Percentiles rank a stretch among this genome's conserved stretches.
Conservation (phyloP, 441 rosid species). For the Croton setiger region DNA sequence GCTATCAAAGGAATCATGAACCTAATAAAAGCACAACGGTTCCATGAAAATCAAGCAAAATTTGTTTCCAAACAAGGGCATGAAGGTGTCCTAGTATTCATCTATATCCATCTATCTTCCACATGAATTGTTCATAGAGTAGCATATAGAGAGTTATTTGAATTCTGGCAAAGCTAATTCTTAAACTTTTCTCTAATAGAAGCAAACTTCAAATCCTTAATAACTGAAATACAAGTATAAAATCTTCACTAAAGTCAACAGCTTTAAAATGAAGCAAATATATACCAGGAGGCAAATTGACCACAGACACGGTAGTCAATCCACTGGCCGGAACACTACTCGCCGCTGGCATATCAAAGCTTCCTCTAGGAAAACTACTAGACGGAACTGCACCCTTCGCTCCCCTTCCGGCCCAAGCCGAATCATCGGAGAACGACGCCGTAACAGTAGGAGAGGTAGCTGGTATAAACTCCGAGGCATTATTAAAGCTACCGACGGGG, state of each 20-base stretch:
- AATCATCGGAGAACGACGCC: slow-evolving; percentile 29
- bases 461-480: slow-evolving; percentile 28
- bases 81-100: background rate
- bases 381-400: slow-evolving; percentile 38
- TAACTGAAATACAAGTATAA: no score
- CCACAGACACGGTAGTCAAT: slow-evolving; percentile 67
- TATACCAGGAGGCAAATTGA: slow-evolving; percentile 48
- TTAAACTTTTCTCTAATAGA: no score
- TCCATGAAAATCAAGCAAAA: background rate
- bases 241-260: no score
- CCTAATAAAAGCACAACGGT: background rate
- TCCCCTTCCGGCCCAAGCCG: slow-evolving; percentile 9
- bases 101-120: no score
- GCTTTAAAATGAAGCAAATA: background rate
- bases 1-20: background rate
- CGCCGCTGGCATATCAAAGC: slow-evolving; percentile 35
- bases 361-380: slow-evolving; percentile 43
- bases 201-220: no score
- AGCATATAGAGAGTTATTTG: no score
- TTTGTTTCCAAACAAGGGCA: background rate
- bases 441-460: slow-evolving; percentile 30
- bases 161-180: no score
- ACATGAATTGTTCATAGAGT: no score
- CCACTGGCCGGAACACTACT: slow-evolving; percentile 70
- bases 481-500: slow-evolving; percentile 34